phyloP scores from a whole-genome alignment of 1,284 basidiomycete genomes.

The Sporisorium graminicola region DNA sequence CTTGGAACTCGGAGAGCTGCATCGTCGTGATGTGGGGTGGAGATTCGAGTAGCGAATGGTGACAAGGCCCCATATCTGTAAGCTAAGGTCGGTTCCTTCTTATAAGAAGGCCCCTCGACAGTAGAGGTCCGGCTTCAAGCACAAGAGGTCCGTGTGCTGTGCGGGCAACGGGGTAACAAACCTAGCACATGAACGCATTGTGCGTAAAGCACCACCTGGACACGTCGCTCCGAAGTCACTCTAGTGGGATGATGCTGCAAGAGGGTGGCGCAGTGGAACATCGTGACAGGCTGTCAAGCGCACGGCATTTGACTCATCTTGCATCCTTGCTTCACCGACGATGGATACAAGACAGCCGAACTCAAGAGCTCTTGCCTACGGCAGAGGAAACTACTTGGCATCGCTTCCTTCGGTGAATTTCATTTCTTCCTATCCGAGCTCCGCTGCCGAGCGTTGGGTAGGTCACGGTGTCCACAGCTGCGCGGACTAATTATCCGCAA shows the following conservation, averaged over 20 bases:
- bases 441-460: neutral
- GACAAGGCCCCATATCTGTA: no score
- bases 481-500: neutral
- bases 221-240: neutral
- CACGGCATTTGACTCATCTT: constrained; percentile 1
- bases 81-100: neutral
- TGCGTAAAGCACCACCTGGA: neutral
- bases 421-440: neutral
- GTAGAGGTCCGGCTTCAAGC: no score
- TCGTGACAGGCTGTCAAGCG: constrained; percentile 2
- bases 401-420: neutral
- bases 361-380: no score
- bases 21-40: neutral
- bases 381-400: no score
- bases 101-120: neutral
- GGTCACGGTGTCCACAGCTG: neutral
- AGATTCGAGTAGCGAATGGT: no score
- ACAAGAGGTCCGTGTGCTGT: neutral
- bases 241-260: neutral
- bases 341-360: neutral
- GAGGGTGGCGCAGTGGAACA: neutral
- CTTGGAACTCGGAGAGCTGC: constrained; percentile 26
- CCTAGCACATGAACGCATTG: neutral
- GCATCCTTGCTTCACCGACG: neutral
- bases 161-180: neutral